Evolutionary conservation across 306 rosid genomes (phyloP).

Genomic region (Ammopiptanthus mongolicus): DNA sequence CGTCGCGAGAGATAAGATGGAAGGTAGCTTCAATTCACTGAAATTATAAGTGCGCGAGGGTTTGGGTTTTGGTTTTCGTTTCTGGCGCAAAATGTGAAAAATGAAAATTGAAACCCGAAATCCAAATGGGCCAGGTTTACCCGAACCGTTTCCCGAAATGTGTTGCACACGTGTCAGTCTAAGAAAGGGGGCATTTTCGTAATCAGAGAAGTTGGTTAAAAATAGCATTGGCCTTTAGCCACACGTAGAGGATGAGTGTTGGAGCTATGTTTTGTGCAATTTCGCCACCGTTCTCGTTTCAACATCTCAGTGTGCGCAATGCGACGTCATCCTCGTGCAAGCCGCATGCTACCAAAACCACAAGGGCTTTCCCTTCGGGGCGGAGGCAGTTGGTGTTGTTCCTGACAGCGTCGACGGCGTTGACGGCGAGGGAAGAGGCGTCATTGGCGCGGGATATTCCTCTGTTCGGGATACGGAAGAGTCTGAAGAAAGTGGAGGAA

Average conservation of each 20-base stretch:
- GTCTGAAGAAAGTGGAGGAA: slow-evolving; percentile 62
- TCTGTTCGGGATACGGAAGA: slow-evolving; percentile 70
- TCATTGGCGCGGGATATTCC: slow-evolving; percentile 60
- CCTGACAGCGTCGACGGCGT: slow-evolving; percentile 46
- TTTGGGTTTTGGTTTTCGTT: slow-evolving; percentile 14
- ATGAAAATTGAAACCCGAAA: slow-evolving; percentile 7
- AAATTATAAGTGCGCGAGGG: not conserved
- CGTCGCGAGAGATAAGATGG: not conserved
- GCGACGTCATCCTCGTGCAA: slow-evolving; percentile 22
- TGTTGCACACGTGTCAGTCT: slow-evolving; percentile 17
- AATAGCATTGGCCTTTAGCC: slow-evolving; percentile 2
- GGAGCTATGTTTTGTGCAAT: slow-evolving; percentile 45
- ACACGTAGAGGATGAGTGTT: slow-evolving; percentile 22
- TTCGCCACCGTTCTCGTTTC: slow-evolving; percentile 38
- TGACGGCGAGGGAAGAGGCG: slow-evolving; percentile 35
- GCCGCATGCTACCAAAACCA: not conserved
- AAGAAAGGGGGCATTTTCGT: not conserved
- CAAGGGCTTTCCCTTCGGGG: slow-evolving; percentile 19
- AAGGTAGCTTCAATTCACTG: not conserved
- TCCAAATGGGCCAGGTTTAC: not conserved
- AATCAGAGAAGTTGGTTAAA: not conserved
- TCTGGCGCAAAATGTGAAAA: slow-evolving; percentile 42
- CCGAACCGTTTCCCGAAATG: not conserved
- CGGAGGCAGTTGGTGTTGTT: slow-evolving; percentile 56
- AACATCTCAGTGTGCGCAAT: slow-evolving; percentile 26